These are phyloP conservation scores for Lactifluus hygrophoroides DNA, from an alignment of 768 basidiomycete genomes.

Conservation along the genomic window DNA sequence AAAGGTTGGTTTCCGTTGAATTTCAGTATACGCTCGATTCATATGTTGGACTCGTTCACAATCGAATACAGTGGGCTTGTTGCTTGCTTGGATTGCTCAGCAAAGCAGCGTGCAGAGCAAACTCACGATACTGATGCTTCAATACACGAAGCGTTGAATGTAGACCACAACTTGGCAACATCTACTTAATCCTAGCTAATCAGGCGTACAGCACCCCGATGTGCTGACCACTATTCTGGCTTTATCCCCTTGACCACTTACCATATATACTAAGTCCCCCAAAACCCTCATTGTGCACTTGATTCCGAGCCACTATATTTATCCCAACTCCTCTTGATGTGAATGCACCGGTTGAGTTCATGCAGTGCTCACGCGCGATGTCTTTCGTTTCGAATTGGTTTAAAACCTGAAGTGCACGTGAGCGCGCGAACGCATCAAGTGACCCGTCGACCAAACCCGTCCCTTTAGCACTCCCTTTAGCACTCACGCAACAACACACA, in stretches of 20 bases:
- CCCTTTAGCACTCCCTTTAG: no score
- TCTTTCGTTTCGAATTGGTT: no score
- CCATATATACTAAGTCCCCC: not conserved
- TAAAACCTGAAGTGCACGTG: not conserved
- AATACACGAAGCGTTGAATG: not conserved
- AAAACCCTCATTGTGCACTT: not conserved
- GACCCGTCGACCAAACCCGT: no score
- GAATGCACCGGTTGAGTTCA: no score
- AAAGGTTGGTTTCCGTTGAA: conserved; percentile 28
- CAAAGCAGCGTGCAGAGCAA: not conserved
- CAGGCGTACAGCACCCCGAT: not conserved
- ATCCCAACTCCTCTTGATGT: not conserved
- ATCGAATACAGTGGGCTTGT: not conserved
- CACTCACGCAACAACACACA: no score
- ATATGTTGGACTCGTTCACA: not conserved
- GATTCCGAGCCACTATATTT: not conserved
- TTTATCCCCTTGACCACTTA: not conserved
- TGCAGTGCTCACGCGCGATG: no score
- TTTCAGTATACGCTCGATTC: not conserved
- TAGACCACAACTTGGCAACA: not conserved
- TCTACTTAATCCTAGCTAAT: not conserved
- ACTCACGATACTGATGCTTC: not conserved
- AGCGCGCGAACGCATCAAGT: not conserved
- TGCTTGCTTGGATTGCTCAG: conserved; percentile 15
- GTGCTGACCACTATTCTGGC: not conserved